These are phyloP conservation scores for Diaporthe citri DNA, from an alignment of 2,329 filamentous ascomycete species.

Conservation along the genomic window DNA sequence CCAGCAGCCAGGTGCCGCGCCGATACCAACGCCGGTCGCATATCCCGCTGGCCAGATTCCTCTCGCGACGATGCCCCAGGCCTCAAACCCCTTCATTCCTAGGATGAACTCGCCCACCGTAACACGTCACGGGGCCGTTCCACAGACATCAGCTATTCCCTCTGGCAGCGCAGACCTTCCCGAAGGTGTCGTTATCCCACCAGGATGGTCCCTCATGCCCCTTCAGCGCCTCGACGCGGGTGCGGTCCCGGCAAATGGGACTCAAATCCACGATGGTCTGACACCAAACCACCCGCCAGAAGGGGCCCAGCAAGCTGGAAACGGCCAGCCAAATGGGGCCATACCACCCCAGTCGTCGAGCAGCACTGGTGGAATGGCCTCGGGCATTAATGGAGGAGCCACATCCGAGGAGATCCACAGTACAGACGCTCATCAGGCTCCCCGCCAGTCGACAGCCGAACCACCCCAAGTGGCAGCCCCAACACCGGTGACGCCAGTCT, in stretches of 20 bases:
- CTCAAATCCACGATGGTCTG: neutral
- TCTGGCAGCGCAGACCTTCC: conserved; percentile 73
- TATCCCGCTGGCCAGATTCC: conserved; percentile 43
- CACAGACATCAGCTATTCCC: conserved; percentile 65
- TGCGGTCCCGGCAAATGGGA: conserved; percentile 21
- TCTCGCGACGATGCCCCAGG: conserved; percentile 36
- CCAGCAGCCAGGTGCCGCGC: conserved; percentile 8
- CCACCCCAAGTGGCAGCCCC: conserved; percentile 57
- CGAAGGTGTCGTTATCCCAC: conserved; percentile 72
- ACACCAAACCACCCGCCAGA: conserved; percentile 35
- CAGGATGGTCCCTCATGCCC: conserved; percentile 75
- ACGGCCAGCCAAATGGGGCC: neutral
- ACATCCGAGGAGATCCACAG: conserved; percentile 12
- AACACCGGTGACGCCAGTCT: conserved; percentile 62
- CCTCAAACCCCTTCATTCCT: conserved; percentile 43
- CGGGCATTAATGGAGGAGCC: neutral
- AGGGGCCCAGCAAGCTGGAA: conserved; percentile 36
- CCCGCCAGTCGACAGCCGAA: conserved; percentile 33
- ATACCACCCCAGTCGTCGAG: conserved; percentile 2
- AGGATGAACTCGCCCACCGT: conserved; percentile 57
- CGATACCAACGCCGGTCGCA: conserved; percentile 41
- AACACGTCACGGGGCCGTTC: conserved; percentile 61
- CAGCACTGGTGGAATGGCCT: neutral
- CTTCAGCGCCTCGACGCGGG: conserved; percentile 62
- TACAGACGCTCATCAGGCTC: conserved; percentile 25